Conservation (phyloP, 768 basidiomycete species). For the Pleurotus tuoliensis region DNA sequence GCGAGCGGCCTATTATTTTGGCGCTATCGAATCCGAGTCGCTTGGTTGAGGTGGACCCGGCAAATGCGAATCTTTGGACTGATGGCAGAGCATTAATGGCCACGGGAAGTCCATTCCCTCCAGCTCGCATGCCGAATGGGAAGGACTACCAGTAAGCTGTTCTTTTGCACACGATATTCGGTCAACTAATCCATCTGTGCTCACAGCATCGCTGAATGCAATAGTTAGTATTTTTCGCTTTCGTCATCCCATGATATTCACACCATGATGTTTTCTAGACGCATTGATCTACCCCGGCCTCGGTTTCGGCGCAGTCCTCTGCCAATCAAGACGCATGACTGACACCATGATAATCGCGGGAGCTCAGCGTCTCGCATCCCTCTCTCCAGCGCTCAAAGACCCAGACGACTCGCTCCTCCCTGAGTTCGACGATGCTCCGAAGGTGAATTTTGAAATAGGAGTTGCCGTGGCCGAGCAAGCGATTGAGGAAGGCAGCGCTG, state of each 20-base stretch:
- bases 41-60: slow-evolving; percentile 72
- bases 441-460: slow-evolving; percentile 77
- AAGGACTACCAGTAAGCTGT: slow-evolving; percentile 58
- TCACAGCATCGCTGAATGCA: slow-evolving; percentile 67
- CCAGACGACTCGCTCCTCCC: slow-evolving; percentile 72
- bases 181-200: not conserved
- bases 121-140: slow-evolving; percentile 61
- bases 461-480: slow-evolving; percentile 79
- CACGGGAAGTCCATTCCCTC: slow-evolving; percentile 81
- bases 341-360: slow-evolving; percentile 90
- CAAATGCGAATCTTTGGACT: slow-evolving; percentile 75
- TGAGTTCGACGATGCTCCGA: slow-evolving; percentile 68
- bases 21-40: slow-evolving; percentile 80
- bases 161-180: not conserved
- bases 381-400: slow-evolving; percentile 72
- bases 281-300: slow-evolving; percentile 84
- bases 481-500: slow-evolving; percentile 64
- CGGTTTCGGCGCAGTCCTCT: slow-evolving; percentile 75
- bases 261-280: slow-evolving; percentile 28
- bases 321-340: slow-evolving; percentile 59
- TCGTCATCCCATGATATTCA: not conserved
- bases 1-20: slow-evolving; percentile 77
- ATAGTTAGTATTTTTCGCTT: slow-evolving; percentile 37
- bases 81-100: slow-evolving; percentile 75
- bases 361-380: slow-evolving; percentile 64